These are phyloP conservation scores for Tieghemostelium lacteum DNA, from an alignment of 78 protist species.

Conservation along the genomic window DNA sequence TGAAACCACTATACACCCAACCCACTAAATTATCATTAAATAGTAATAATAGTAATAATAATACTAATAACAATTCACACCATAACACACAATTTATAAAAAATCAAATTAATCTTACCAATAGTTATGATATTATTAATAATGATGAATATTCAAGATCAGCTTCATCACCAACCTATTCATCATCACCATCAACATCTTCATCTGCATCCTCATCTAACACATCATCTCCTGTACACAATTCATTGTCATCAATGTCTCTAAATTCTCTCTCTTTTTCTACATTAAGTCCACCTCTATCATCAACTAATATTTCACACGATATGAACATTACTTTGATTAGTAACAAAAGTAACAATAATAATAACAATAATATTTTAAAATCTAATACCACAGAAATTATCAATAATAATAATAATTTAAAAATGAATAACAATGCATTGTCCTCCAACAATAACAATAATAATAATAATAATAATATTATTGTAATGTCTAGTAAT, in stretches of 20 bases:
- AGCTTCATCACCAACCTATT: too few species aligned
- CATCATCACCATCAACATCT: too few species aligned
- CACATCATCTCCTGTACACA: not conserved
- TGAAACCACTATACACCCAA: not conserved
- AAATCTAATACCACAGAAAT: too few species aligned
- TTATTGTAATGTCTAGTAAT: not conserved
- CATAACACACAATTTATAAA: too few species aligned
- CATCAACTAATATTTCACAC: not conserved
- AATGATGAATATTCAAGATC: conserved; percentile 23
- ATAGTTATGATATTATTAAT: conserved; percentile 58
- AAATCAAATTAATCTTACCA: conserved; percentile 38
- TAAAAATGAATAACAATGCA: not conserved
- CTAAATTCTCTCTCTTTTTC: not conserved
- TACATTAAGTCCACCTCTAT: not conserved
- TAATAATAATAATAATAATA: too few species aligned
- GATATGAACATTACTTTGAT: not conserved
- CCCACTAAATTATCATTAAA: not conserved
- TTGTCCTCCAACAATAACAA: not conserved
- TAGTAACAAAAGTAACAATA: not conserved
- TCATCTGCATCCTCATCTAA: too few species aligned
- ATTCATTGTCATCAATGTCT: not conserved
- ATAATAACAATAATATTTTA: too few species aligned
- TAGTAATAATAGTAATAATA: not conserved
- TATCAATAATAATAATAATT: not conserved
- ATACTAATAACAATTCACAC: not conserved